Conservation (phyloP, 1,284 basidiomycete species). For the Wolfiporia cocos region DNA sequence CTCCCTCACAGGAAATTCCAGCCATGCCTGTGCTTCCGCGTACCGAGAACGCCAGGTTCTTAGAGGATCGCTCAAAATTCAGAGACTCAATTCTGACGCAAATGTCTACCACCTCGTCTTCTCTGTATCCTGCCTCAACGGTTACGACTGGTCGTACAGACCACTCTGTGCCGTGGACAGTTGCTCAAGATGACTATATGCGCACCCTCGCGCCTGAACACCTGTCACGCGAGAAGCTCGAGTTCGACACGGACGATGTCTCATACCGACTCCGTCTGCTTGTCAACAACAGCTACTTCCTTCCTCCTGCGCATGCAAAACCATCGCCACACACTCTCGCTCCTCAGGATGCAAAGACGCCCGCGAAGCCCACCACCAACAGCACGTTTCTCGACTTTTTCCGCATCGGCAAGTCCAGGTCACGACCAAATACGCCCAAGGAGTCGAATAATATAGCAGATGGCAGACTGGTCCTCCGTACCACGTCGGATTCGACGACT, state of each 20-base stretch:
- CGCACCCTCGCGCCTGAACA: conserved; percentile 43
- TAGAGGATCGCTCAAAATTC: conserved; percentile 20
- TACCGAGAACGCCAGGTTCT: conserved; percentile 19
- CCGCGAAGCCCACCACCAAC: conserved; percentile 33
- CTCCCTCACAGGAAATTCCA: conserved; percentile 30
- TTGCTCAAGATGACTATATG: conserved; percentile 36
- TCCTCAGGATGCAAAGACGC: conserved; percentile 32
- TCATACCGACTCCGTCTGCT: conserved; percentile 74
- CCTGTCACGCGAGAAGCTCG: conserved; percentile 32
- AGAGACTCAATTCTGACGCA: conserved; percentile 47
- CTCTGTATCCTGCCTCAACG: conserved; percentile 67
- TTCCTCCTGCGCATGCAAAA: conserved; percentile 78
- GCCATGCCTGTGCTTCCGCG: conserved; percentile 25
- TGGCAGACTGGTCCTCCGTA: conserved; percentile 42
- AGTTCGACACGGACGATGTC: conserved; percentile 73
- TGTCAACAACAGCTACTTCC: conserved; percentile 78
- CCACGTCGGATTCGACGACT: conserved; percentile 56
- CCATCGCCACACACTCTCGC: conserved; percentile 60
- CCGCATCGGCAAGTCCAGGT: conserved; percentile 56
- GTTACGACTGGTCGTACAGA: conserved; percentile 49
- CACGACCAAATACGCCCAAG: too few relatives aligned
- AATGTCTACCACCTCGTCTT: conserved; percentile 58
- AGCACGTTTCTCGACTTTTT: conserved; percentile 69
- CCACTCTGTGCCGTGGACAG: conserved; percentile 51
- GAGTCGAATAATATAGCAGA: too few relatives aligned